Conservation (phyloP, 306 rosid genomes). For the Begonia masoniana region DNA sequence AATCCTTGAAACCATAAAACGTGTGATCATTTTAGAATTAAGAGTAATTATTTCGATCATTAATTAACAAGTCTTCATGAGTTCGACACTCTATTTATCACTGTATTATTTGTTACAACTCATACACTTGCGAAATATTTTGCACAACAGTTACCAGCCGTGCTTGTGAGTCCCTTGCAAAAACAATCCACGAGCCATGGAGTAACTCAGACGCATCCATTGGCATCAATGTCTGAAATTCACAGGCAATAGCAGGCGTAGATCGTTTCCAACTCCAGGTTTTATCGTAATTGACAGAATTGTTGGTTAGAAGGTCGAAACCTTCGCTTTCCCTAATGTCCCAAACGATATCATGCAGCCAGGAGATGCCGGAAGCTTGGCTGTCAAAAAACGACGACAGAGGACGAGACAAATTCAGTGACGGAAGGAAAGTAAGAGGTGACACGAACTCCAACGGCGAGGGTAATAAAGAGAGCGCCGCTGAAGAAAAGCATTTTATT, state of each 20-base stretch:
- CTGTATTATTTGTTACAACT: too few species aligned
- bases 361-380: slow-evolving; percentile 58
- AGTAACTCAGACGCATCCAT: slow-evolving; percentile 59
- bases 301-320: slow-evolving; percentile 28
- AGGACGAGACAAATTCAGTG: slow-evolving; percentile 48
- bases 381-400: slow-evolving; percentile 44
- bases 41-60: too few species aligned
- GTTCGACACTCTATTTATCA: too few species aligned
- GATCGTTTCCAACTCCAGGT: slow-evolving; percentile 55
- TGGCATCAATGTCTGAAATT: slow-evolving; percentile 40
- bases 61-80: too few species aligned
- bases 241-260: slow-evolving; percentile 33
- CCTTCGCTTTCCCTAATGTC: slow-evolving; percentile 22
- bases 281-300: slow-evolving; percentile 36
- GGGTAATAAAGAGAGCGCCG: too few species aligned
- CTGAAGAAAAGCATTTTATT: too few species aligned
- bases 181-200: slow-evolving; percentile 80
- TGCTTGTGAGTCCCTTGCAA: slow-evolving; percentile 90
- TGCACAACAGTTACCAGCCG: slow-evolving; percentile 36
- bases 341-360: slow-evolving; percentile 66
- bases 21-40: too few species aligned
- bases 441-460: slow-evolving; percentile 85
- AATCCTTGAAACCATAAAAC: too few species aligned
- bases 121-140: too few species aligned
- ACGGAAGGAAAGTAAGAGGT: slow-evolving; percentile 78